Evolutionary conservation across 306 rosid species (phyloP).

Genomic region (Phaseolus lunatus): DNA sequence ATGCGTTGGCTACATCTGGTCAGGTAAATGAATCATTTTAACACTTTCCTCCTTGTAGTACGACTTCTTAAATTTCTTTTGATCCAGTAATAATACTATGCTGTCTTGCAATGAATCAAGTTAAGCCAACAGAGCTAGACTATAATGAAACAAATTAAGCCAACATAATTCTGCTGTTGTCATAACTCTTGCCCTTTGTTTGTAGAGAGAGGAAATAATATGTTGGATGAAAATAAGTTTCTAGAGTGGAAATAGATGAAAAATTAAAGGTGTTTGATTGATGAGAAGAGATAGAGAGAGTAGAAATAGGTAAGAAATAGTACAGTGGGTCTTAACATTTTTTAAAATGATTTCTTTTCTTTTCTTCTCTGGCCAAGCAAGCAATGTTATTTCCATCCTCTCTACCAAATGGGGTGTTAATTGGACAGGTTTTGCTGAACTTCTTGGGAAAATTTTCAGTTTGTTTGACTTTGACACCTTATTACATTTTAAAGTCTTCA

Average conservation of each 20-base stretch:
- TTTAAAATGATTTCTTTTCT: no score
- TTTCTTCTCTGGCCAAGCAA: no score
- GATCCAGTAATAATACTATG: conserved; percentile 30
- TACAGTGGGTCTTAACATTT: no score
- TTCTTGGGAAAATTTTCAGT: conserved; percentile 17
- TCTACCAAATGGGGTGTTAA: no score
- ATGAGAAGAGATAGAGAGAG: no score
- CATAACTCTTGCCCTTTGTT: background rate
- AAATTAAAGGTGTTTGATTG: no score
- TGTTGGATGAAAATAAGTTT: no score
- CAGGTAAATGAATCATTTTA: conserved; percentile 65
- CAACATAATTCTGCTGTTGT: conserved; percentile 22
- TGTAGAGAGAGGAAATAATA: no score
- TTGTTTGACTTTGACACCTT: conserved; percentile 19
- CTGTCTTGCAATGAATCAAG: conserved; percentile 23
- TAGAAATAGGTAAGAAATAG: no score
- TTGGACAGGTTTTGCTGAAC: conserved; percentile 31
- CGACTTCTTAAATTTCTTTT: conserved; percentile 37
- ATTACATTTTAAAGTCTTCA: background rate
- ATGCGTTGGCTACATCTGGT: conserved; percentile 83
- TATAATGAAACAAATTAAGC: conserved; percentile 19
- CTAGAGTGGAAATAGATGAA: no score
- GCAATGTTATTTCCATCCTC: no score
- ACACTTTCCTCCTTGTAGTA: background rate
- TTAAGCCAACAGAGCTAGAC: no score